Evolutionary conservation across 768 basidiomycete species (phyloP).

Genomic region (Kwoniella bestiolae): DNA sequence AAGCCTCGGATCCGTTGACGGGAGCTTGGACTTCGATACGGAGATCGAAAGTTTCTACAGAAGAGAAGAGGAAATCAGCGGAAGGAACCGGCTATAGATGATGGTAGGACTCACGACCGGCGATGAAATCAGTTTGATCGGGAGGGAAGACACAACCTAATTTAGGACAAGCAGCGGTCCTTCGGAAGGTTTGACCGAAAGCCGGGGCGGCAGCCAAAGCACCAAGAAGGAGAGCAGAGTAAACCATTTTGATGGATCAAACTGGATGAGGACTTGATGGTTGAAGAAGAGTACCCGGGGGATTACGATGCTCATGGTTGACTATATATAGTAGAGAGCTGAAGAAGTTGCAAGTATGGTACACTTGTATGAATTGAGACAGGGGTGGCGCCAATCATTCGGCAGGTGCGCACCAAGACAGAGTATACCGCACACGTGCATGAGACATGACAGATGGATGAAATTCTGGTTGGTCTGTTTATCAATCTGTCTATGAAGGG

Average conservation of each 20-base stretch:
- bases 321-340: slow-evolving; percentile 4
- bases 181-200: slow-evolving; percentile 48
- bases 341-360: no score
- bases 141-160: slow-evolving; percentile 55
- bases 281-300: slow-evolving; percentile 8
- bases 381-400: no score
- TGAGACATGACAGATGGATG: background rate
- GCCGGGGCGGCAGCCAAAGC: slow-evolving; percentile 27
- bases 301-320: background rate
- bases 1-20: slow-evolving; percentile 58
- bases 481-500: background rate
- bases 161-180: slow-evolving; percentile 53
- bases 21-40: slow-evolving; percentile 57
- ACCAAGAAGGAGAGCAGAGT: slow-evolving; percentile 13
- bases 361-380: no score
- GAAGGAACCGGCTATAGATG: background rate
- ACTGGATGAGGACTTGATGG: slow-evolving; percentile 25
- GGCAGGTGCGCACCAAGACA: background rate
- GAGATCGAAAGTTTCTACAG: slow-evolving; percentile 37
- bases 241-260: slow-evolving; percentile 20
- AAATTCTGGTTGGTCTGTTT: slow-evolving; percentile 21
- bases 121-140: slow-evolving; percentile 50
- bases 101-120: slow-evolving; percentile 37
- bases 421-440: slow-evolving; percentile 10
- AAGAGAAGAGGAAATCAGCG: background rate